phyloP scores from a whole-genome alignment of 257 asterid genomes.

The Solanum etuberosum region DNA sequence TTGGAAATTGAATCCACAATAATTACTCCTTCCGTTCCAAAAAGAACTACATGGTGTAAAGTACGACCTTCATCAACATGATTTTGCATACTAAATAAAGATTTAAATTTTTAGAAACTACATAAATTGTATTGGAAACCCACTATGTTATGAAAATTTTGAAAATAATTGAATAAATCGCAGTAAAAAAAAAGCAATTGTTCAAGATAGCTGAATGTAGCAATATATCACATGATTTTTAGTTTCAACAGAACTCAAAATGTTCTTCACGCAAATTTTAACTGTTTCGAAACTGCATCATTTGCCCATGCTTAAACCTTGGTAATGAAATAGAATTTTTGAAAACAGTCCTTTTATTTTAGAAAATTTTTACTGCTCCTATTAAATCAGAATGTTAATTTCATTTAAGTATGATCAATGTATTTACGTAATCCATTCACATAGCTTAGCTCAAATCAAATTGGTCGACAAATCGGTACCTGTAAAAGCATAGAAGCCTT shows the following conservation, averaged over 20 bases:
- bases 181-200: neutral
- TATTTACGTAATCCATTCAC: neutral
- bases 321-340: neutral
- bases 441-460: neutral
- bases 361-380: neutral
- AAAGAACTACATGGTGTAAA: neutral
- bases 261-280: neutral
- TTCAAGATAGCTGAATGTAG: neutral
- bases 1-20: neutral
- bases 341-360: neutral
- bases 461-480: slow-evolving; percentile 23
- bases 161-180: neutral
- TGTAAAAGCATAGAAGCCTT: slow-evolving; percentile 95
- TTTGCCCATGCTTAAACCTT: neutral
- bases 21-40: neutral
- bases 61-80: neutral
- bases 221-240: neutral
- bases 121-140: neutral
- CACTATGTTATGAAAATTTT: neutral
- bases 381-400: neutral
- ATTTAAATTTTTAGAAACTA: neutral
- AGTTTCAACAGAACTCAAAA: neutral
- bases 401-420: neutral
- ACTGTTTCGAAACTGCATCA: neutral
- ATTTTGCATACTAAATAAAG: neutral